Evolutionary conservation across 768 basidiomycete species (phyloP).

Genomic region (Infundibulicybe gibba): DNA sequence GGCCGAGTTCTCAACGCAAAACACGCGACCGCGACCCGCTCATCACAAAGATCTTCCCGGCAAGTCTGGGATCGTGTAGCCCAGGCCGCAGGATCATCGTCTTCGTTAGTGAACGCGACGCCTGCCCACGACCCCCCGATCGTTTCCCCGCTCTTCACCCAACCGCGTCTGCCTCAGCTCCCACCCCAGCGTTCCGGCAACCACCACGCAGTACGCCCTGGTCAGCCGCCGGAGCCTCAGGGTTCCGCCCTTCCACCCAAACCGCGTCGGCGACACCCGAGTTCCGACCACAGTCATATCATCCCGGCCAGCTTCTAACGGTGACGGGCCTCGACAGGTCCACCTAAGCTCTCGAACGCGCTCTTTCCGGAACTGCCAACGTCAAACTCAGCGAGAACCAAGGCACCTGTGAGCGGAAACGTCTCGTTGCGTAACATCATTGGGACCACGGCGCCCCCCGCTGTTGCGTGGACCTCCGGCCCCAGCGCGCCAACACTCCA

Average conservation of each 20-base stretch:
- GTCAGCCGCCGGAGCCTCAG: conserved; percentile 37
- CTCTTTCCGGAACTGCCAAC: conserved; percentile 73
- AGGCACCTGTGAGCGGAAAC: conserved; percentile 55
- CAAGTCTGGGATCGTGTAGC: conserved; percentile 88
- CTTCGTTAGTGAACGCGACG: conserved; percentile 14
- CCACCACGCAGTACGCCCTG: conserved; percentile 59
- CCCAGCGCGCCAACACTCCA: conserved; percentile 5
- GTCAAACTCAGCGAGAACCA: conserved; percentile 31
- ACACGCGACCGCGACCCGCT: conserved; percentile 59
- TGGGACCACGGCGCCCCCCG: conserved; percentile 37
- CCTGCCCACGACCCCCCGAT: conserved; percentile 20
- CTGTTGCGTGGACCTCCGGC: conserved; percentile 38
- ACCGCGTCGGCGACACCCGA: conserved; percentile 17
- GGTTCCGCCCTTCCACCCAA: conserved; percentile 10
- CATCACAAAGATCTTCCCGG: conserved; percentile 54
- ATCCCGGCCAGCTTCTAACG: conserved; percentile 9
- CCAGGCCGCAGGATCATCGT: conserved; percentile 58
- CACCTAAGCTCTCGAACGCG: conserved; percentile 46
- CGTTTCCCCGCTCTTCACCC: conserved; percentile 31
- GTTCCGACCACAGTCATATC: conserved; percentile 13
- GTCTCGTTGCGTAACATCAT: conserved; percentile 65
- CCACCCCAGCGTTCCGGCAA: conserved; percentile 29
- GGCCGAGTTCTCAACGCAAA: conserved; percentile 86
- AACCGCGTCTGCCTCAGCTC: conserved; percentile 8
- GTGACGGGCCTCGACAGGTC: conserved; percentile 12